Base-by-base conservation (phyloP, 805 yeast species). In the Ogataea trehaloabstinens region DNA sequence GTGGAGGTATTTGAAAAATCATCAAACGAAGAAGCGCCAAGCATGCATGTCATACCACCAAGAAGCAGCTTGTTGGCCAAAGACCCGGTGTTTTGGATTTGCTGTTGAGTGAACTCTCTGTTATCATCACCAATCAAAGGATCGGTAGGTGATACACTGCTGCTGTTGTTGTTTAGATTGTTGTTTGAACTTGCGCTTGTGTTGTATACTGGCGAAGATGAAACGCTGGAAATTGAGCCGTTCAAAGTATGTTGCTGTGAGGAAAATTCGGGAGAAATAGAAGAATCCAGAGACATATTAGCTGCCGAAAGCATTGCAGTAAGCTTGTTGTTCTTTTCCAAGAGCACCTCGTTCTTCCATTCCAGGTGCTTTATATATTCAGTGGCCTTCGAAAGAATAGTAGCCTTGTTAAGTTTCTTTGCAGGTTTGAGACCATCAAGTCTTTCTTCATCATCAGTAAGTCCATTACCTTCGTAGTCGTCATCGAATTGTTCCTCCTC, bases 351-450 rank as follows among this genome's bases (percentile, higher is more conserved):
- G 51, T 80, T 80, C 52, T 81, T 82, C 45, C 61, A 59, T 48
- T 85, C 89, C 58, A 85, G 67, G 59, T 84, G 90, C 48, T 74
- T 76, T 46, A 85, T 84, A 53, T 85, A 85, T 57, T 85, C 93
- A 3, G 85, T 78, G 1, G 91, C 86, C 52, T 85, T 85, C 19
- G 84, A 68, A 43, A 85, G 65, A 34, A 85, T 83, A 12, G 85
- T 78, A 2, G 91, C 93, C 56, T 85, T 85, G 60, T 84, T 85
- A 45, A 85, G 66, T 51, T 85, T 85, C 45, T 76, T 72, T 4
- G 95, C 91, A 0, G 91, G 90, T 34, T 77, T 74, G 41, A 85
- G 67, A 2, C 91, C 91, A 56, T 85, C 91, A 51, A 85, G 63
- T 45, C 78, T 74, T 34, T 56, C 49, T 31, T 63, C 70, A 30